phyloP scores from a whole-genome alignment of 306 rosid species.

The Astragalus membranaceus region DNA sequence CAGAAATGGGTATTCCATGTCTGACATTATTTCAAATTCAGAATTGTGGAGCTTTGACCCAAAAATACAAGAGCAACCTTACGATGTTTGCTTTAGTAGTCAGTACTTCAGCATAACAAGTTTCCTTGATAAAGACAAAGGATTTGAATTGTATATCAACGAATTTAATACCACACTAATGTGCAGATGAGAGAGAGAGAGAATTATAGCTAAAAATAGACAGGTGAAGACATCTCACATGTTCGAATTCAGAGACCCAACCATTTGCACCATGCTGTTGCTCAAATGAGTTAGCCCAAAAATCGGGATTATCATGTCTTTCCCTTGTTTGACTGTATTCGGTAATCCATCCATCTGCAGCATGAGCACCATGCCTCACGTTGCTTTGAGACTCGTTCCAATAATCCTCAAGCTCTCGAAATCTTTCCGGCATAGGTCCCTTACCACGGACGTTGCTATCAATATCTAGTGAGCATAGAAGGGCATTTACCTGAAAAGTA shows the following conservation, averaged over 20 bases:
- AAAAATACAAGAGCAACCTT: background rate
- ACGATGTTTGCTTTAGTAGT: background rate
- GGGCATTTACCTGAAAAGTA: constrained; percentile 81
- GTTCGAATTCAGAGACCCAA: constrained; percentile 96
- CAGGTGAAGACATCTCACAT: constrained; percentile 36
- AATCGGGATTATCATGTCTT: constrained; percentile 54
- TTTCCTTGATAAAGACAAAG: constrained; percentile 3
- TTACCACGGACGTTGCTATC: constrained; percentile 47
- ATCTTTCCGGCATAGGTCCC: constrained; percentile 59
- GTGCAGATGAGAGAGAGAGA: background rate
- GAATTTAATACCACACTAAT: background rate
- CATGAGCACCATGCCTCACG: constrained; percentile 44
- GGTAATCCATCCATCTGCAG: constrained; percentile 74
- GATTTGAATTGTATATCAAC: constrained; percentile 2
- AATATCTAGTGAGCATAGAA: constrained; percentile 75
- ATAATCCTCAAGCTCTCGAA: constrained; percentile 72
- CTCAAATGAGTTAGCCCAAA: constrained; percentile 86
- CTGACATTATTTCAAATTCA: constrained; percentile 1
- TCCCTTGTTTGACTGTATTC: constrained; percentile 62
- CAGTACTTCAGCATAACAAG: constrained; percentile 1
- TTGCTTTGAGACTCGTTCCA: constrained; percentile 97
- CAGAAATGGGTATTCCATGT: background rate
- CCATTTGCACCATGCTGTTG: constrained; percentile 80
- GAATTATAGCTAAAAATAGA: background rate
- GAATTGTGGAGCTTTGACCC: background rate